phyloP scores from a whole-genome alignment of 805 yeast species.

The Candida pseudofarinosa region DNA sequence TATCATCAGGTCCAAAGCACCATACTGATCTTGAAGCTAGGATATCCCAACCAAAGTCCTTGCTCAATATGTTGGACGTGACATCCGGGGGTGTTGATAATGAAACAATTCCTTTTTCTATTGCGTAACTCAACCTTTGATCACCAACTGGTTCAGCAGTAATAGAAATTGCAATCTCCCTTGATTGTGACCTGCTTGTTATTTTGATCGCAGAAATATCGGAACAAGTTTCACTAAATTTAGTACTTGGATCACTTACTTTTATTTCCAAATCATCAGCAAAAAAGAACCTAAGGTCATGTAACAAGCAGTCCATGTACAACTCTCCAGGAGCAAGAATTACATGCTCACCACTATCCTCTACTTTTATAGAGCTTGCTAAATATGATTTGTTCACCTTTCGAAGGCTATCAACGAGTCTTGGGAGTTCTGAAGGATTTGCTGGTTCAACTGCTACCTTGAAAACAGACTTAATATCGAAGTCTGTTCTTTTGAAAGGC shows the following conservation, averaged over 20 bases:
- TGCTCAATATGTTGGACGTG: slow-evolving; percentile 53
- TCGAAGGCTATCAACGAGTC: slow-evolving; percentile 65
- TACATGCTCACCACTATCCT: slow-evolving; percentile 85
- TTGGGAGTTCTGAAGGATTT: slow-evolving; percentile 73
- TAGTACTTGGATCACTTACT: slow-evolving; percentile 79
- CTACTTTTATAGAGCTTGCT: slow-evolving; percentile 65
- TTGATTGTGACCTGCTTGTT: slow-evolving; percentile 54
- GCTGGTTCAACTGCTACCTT: slow-evolving; percentile 82
- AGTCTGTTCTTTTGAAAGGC: slow-evolving; percentile 38
- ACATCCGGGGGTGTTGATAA: slow-evolving; percentile 33
- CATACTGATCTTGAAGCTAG: slow-evolving; percentile 78
- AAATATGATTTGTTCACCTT: slow-evolving; percentile 60
- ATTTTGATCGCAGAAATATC: slow-evolving; percentile 66
- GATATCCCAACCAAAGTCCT: slow-evolving; percentile 73
- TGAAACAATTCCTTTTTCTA: slow-evolving; percentile 46
- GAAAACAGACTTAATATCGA: slow-evolving; percentile 55
- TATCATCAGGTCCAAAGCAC: slow-evolving; percentile 56
- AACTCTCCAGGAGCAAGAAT: slow-evolving; percentile 83
- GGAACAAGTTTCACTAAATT: slow-evolving; percentile 71
- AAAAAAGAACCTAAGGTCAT: slow-evolving; percentile 65
- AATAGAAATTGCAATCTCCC: slow-evolving; percentile 56
- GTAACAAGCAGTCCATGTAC: slow-evolving; percentile 76
- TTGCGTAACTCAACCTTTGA: slow-evolving; percentile 45
- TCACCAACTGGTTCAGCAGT: slow-evolving; percentile 71
- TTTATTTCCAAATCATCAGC: slow-evolving; percentile 63